Conservation (phyloP, 345 rosid genomes). For the Lepidium africanum region DNA sequence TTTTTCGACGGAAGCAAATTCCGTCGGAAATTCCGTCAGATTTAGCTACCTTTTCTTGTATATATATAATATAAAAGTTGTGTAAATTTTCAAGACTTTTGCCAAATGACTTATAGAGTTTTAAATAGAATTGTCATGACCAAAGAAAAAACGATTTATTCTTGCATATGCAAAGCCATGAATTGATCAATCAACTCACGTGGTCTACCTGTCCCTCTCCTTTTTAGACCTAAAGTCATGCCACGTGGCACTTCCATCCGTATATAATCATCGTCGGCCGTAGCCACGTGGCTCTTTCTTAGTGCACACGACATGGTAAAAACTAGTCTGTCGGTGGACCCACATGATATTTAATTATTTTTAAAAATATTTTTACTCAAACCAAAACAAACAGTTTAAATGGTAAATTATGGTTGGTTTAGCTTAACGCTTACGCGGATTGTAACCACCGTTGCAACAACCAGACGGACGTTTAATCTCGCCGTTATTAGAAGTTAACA, state of each 20-base stretch:
- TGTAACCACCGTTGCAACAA: constrained; percentile 28
- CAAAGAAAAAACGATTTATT: not conserved
- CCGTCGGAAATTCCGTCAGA: no score
- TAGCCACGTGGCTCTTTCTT: not conserved
- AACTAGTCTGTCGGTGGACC: constrained; percentile 29
- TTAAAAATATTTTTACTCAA: no score
- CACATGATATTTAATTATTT: not conserved
- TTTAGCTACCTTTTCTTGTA: no score
- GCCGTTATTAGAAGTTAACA: constrained; percentile 13
- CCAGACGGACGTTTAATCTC: constrained; percentile 11
- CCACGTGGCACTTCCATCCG: constrained; percentile 20
- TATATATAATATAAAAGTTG: not conserved
- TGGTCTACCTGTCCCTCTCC: constrained; percentile 24
- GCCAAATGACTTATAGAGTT: not conserved
- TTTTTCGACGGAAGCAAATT: no score
- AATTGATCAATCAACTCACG: constrained; percentile 20
- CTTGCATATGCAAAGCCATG: not conserved
- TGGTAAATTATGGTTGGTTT: not conserved
- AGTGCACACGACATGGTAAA: not conserved
- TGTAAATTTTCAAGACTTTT: not conserved
- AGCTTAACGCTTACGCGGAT: constrained; percentile 23
- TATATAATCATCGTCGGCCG: constrained; percentile 9
- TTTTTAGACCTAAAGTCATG: constrained; percentile 9
- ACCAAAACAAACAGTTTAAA: not conserved
- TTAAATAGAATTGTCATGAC: not conserved